Percentiles rank a stretch among this genome's conserved stretches.
phyloP scores from a whole-genome alignment of 192 early-diverging fungal species.

The Backusella australiensis region DNA sequence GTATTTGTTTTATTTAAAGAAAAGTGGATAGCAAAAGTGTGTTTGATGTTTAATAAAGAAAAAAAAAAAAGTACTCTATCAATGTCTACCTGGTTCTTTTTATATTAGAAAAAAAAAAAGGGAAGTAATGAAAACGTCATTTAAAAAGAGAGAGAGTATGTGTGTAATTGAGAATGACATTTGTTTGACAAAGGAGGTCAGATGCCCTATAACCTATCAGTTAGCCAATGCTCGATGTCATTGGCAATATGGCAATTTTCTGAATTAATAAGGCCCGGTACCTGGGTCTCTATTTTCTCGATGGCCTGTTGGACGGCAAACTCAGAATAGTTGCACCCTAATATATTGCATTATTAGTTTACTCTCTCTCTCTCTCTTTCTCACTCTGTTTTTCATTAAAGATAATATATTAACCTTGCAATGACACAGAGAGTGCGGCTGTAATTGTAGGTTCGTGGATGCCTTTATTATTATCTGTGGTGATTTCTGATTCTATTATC shows the following conservation, averaged over 20 bases:
- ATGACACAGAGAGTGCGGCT: conserved; percentile 18
- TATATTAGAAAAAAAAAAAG: background rate
- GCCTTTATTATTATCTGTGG: background rate
- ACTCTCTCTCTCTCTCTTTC: no score
- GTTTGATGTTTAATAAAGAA: background rate
- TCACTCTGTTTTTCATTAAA: background rate
- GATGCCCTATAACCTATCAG: conserved; percentile 1
- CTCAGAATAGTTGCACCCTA: conserved; percentile 21
- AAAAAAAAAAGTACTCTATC: background rate
- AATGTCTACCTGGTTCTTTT: background rate
- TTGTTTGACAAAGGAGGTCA: background rate
- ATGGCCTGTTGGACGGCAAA: conserved; percentile 14
- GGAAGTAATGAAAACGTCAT: background rate
- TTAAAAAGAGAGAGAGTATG: background rate
- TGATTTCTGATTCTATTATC: conserved; percentile 21
- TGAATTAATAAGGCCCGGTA: conserved; percentile 24
- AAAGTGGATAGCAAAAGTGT: background rate
- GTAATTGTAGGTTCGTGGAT: conserved; percentile 30
- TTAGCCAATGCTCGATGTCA: conserved; percentile 17
- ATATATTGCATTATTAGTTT: background rate
- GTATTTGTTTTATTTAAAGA: background rate
- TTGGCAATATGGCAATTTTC: conserved; percentile 20
- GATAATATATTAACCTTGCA: conserved; percentile 19
- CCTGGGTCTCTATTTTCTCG: conserved; percentile 21
- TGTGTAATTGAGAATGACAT: background rate